Evolutionary conservation across 2,329 filamentous ascomycete species (phyloP).

Genomic region (Polytolypa hystricis): DNA sequence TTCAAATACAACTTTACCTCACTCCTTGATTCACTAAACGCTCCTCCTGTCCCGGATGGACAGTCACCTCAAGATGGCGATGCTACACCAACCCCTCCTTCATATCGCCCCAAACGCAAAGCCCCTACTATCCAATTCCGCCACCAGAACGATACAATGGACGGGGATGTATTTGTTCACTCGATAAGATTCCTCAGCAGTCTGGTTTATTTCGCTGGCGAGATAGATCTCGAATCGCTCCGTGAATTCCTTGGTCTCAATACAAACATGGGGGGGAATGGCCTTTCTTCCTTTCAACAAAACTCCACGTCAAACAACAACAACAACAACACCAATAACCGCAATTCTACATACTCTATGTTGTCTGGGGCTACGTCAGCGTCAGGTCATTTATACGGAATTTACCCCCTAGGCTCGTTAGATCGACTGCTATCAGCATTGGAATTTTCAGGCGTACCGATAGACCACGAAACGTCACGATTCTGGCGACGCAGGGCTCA

Average conservation of each 20-base stretch:
- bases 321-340: too few species aligned
- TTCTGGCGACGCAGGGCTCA: conserved; percentile 11
- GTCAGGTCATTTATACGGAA: too few species aligned
- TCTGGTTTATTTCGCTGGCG: conserved; percentile 10
- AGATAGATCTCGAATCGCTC: conserved; percentile 5
- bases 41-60: neutral
- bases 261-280: neutral
- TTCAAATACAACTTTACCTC: conserved; percentile 13
- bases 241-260: conserved; percentile 10
- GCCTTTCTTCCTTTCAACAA: too few species aligned
- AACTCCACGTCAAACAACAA: too few species aligned
- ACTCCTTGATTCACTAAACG: conserved; percentile 12
- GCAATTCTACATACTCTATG: too few species aligned
- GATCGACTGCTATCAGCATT: conserved; percentile 9
- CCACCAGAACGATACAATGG: conserved; percentile 8
- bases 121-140: conserved; percentile 13
- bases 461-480: conserved; percentile 7
- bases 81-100: neutral
- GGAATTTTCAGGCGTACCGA: conserved; percentile 7
- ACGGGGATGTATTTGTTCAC: conserved; percentile 11
- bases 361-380: too few species aligned
- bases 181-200: conserved; percentile 10
- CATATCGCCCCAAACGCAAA: conserved; percentile 7
- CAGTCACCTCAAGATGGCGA: neutral
- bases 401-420: conserved; percentile 10